Evolutionary conservation across 495 filamentous ascomycete genomes (phyloP), one percentile per base, ranked within the genome.

Genomic region (Aspergillus conjunctus): DNA sequence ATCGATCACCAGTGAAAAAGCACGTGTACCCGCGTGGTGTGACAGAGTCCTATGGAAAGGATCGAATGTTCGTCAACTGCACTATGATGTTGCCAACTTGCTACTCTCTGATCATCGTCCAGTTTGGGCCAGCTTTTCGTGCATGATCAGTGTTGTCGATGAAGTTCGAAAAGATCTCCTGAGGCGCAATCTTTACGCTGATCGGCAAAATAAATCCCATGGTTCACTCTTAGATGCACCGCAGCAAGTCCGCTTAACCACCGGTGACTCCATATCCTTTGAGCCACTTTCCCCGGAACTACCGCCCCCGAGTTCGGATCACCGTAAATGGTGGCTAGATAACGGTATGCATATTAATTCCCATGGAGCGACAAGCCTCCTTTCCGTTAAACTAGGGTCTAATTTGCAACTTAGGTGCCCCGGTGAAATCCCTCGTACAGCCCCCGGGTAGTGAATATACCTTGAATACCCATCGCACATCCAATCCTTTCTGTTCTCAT

Each of bases 11-110:
- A 93, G 89, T 18, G 94, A 99, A 63, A 99, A 98, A 76, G 83
- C 84, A 31, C 87, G 94, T 31, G 97, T 98, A 60, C 94, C 94
- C 26, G 94, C 94, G 4, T 99, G 94, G 94, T 97, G 92, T 67
- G 94, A 99, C 73, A 89, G 94, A 37, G 84, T 99, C 14, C 75
- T 99, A 12, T 86, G 90, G 58, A 94, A 90, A 81, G 95, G 95
- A 22, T 79, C 81, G 43, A 91, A 88, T 61, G 80, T 98, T 6
- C 86, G 87, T 7, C 95, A 98, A 72, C 81, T 87, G 18, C 81
- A 86, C 26, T 99, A 99, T 71, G 81, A 87, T 61, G 84, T 82
- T 53, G 91, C 90, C 9, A 84, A 90, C 32, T 76, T 99, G 11
- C 82, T 82, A 8, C 92, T 97, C 70, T 99, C 94, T 0, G 94